Base-by-base conservation (phyloP, 495 filamentous ascomycete genomes). In the Tuber calosporum region DNA sequence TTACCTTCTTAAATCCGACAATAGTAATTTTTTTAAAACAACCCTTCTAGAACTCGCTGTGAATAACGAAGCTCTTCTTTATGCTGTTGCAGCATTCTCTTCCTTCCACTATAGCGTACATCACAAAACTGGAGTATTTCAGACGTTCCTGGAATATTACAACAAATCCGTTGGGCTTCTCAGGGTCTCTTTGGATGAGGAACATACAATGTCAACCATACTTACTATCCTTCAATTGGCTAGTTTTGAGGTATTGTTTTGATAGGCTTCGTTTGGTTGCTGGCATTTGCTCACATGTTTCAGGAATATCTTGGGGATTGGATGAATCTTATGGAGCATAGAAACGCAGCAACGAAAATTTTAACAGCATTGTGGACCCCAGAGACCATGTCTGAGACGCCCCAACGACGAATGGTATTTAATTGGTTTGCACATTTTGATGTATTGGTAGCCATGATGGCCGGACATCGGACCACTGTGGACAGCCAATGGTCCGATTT, bases 301-400 rank as follows among this genome's bases (percentile, higher is more conserved):
- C 79, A 98, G 94, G 95, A 97, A 84, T 95, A 92, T 78, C 87
- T 97, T 72, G 95, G 95, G 13, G 95, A 99, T 80, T 97, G 92
- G 92, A 87, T 93, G 70, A 97, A 94, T 79, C 85, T 97, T 66
- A 88, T 94, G 80, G 91, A 92, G 42, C 95, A 99, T 83, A 93
- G 97, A 82, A 94, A 90, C 82, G 95, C 94, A 8, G 94, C 95
- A 1, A 87, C 91, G 79, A 87, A 91, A 69, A 87, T 99, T 75
- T 85, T 99, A 66, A 91, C 87, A 4, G 86, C 91, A 75, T 82
- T 97, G 0, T 91, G 91, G 75, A 92, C 90, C 1, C 92, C 93
- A 2, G 85, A 93, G 72, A 90, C 91, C 0, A 89, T 91, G 36
- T 90, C 90, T 83, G 84, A 90, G 75, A 88, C 88, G 41, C 85